Conservation (phyloP, 2,329 filamentous ascomycete genomes). For the Pseudogymnoascus sp. region DNA sequence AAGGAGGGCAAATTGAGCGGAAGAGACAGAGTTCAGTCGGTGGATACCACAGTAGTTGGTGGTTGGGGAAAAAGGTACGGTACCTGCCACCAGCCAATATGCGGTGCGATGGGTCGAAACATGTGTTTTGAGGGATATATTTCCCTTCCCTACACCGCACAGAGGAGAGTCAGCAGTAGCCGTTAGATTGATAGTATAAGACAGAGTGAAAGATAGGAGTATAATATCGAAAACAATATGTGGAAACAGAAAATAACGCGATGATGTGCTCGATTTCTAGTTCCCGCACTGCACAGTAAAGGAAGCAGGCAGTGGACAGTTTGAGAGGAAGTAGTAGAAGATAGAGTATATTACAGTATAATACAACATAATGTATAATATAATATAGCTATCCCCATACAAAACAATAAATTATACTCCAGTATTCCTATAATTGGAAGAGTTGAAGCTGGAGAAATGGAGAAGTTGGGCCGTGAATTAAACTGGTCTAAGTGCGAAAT, state of each 20-base stretch:
- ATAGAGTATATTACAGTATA: background rate
- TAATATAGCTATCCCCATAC: background rate
- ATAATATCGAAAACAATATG: background rate
- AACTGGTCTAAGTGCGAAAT: background rate
- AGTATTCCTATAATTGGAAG: background rate
- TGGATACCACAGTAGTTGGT: background rate
- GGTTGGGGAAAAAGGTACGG: background rate
- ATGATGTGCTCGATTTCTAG: too few species aligned
- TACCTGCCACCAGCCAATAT: background rate
- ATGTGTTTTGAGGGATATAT: constrained; percentile 5
- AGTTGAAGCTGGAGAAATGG: background rate
- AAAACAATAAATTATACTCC: too few species aligned
- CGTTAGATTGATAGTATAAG: background rate
- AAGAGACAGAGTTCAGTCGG: background rate
- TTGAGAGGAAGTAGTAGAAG: background rate
- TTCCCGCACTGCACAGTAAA: too few species aligned
- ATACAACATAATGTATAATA: background rate
- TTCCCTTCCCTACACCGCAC: constrained; percentile 3
- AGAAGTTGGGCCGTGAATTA: background rate
- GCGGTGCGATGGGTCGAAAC: background rate
- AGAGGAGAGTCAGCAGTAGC: background rate
- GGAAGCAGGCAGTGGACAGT: too few species aligned
- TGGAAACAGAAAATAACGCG: too few species aligned
- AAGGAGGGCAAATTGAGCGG: background rate
- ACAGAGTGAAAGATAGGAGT: background rate